Evolutionary conservation across 1,139 yeast species (phyloP).

Genomic region (Zhuliangozyma parablackwelliae): DNA sequence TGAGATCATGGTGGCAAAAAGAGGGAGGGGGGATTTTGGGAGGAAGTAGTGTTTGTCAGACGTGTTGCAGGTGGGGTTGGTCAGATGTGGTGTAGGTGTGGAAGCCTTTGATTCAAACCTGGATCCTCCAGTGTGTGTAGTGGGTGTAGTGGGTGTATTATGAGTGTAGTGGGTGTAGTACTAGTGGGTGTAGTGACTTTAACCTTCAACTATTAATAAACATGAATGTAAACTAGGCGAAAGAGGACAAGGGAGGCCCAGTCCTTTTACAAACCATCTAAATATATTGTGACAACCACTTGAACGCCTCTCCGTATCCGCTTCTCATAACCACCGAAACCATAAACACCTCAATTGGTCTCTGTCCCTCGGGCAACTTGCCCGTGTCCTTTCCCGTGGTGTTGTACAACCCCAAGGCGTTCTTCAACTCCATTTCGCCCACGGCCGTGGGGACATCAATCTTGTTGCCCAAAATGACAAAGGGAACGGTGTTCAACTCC

Average conservation of each 20-base stretch:
- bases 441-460: slow-evolving; percentile 93
- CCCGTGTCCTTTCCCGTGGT: slow-evolving; percentile 84
- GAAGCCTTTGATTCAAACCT: no score
- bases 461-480: slow-evolving; percentile 91
- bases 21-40: background rate
- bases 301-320: slow-evolving; percentile 94
- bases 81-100: no score
- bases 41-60: no score
- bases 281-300: slow-evolving; percentile 93
- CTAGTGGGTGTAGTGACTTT: no score
- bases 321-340: slow-evolving; percentile 96
- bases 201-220: no score
- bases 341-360: slow-evolving; percentile 97
- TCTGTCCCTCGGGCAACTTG: slow-evolving; percentile 65
- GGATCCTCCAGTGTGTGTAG: no score
- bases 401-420: slow-evolving; percentile 76
- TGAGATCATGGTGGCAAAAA: background rate
- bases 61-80: no score
- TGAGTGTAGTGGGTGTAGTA: no score
- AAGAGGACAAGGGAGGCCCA: no score
- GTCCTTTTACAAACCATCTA: slow-evolving; percentile 20
- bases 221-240: no score
- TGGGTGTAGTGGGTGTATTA: no score
- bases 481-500: slow-evolving; percentile 85
- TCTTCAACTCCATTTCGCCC: slow-evolving; percentile 89